Evolutionary conservation across 2,329 filamentous ascomycete genomes (phyloP).

Genomic region (Coniochaeta pulveracea): DNA sequence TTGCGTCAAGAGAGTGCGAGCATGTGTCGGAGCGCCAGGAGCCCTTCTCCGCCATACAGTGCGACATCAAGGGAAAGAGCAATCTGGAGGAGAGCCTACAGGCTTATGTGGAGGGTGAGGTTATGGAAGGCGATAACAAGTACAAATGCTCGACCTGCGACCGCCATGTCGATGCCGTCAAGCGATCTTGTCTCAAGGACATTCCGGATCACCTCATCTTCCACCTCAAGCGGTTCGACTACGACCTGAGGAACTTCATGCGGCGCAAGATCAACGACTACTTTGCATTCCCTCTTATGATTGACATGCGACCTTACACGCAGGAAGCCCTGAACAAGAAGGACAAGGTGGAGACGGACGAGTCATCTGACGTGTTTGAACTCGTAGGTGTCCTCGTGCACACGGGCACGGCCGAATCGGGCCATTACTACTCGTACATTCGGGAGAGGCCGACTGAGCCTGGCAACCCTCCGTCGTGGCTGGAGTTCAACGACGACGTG

Average conservation of each 20-base stretch:
- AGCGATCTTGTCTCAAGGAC: slow-evolving; percentile 82
- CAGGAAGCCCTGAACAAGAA: slow-evolving; percentile 64
- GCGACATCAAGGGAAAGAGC: slow-evolving; percentile 87
- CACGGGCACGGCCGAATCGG: slow-evolving; percentile 82
- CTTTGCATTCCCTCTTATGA: slow-evolving; percentile 73
- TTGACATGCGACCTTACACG: slow-evolving; percentile 85
- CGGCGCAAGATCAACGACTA: slow-evolving; percentile 92
- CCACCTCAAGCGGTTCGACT: slow-evolving; percentile 82
- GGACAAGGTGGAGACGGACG: slow-evolving; percentile 39
- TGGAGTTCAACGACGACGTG: slow-evolving; percentile 89
- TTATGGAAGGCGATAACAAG: slow-evolving; percentile 97
- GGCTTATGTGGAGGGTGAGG: slow-evolving; percentile 92
- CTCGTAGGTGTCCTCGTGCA: slow-evolving; percentile 93
- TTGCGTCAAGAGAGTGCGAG: slow-evolving; percentile 87
- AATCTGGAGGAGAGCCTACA: slow-evolving; percentile 77
- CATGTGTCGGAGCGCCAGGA: slow-evolving; percentile 89
- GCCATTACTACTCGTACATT: slow-evolving; percentile 95
- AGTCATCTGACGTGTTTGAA: slow-evolving; percentile 88
- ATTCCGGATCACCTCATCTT: slow-evolving; percentile 92
- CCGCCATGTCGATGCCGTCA: slow-evolving; percentile 83
- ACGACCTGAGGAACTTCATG: slow-evolving; percentile 64
- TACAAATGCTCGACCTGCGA: slow-evolving; percentile 93
- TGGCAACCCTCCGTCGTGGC: slow-evolving; percentile 47
- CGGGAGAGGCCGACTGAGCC: slow-evolving; percentile 56
- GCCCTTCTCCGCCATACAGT: slow-evolving; percentile 88